A percentile compares a stretch with the other conserved stretches of the same genome.
These are phyloP conservation scores for Corynascus novoguineensis DNA, from an alignment of 495 filamentous ascomycete species.

Conservation along the genomic window DNA sequence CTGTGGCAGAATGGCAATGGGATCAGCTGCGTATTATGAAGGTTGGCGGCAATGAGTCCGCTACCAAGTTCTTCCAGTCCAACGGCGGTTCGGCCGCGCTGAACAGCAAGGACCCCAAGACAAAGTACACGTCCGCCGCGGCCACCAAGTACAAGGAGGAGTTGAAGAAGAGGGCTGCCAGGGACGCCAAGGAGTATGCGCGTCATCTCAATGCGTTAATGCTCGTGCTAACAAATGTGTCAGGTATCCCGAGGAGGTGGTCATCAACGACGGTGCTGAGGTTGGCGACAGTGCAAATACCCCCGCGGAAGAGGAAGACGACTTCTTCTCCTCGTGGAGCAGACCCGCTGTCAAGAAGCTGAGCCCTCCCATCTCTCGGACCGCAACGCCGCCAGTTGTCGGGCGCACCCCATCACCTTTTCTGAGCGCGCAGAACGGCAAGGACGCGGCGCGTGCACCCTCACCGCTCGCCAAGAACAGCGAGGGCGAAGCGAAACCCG, in stretches of 20 bases:
- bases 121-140: conserved; percentile 86
- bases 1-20: conserved; percentile 97
- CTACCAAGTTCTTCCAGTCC: conserved; percentile 94
- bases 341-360: conserved; percentile 96
- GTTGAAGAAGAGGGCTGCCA: conserved; percentile 71
- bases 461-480: conserved; percentile 66
- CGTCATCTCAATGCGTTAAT: conserved; percentile 8
- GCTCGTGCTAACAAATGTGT: conserved; percentile 11
- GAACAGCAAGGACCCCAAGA: conserved; percentile 90
- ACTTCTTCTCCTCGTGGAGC: conserved; percentile 99
- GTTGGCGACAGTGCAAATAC: conserved; percentile 58
- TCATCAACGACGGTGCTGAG: conserved; percentile 69
- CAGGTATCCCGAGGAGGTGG: conserved; percentile 82
- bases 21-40: conserved; percentile 98
- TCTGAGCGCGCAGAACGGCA: conserved; percentile 67
- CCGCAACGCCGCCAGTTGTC: conserved; percentile 77
- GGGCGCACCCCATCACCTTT: conserved; percentile 85
- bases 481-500: conserved; percentile 42
- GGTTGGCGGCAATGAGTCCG: conserved; percentile 95
- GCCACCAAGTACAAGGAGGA: conserved; percentile 97
- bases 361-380: conserved; percentile 87
- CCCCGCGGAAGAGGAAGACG: conserved; percentile 76
- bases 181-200: conserved; percentile 72
- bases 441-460: conserved; percentile 64
- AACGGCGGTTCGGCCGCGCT: conserved; percentile 91